phyloP scores from a whole-genome alignment of 176 grass and related monocot species.

The Zoysia pacifica region DNA sequence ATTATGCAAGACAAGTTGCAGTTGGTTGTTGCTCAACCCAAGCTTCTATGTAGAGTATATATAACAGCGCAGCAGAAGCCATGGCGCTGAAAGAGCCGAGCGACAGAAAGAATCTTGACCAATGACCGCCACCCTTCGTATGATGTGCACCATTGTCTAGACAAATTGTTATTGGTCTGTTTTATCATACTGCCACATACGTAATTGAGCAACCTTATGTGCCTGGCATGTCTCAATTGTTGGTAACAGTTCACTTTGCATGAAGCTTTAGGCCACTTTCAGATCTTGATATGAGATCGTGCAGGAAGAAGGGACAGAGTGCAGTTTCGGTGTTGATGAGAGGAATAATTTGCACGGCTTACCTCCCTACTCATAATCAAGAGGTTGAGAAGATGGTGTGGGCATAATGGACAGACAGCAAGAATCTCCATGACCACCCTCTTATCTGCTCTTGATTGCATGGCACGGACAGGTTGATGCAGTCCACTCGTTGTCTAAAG shows the following conservation, averaged over 20 bases:
- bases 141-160: neutral
- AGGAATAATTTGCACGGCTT: constrained; percentile 9
- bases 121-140: constrained; percentile 18
- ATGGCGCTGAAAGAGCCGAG: constrained; percentile 4
- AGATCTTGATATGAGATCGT: constrained; percentile 13
- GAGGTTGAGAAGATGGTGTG: constrained; percentile 13
- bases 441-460: constrained; percentile 31
- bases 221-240: constrained; percentile 39
- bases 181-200: constrained; percentile 11
- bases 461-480: constrained; percentile 1
- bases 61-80: constrained; percentile 15
- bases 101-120: constrained; percentile 40
- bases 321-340: constrained; percentile 4
- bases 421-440: constrained; percentile 29
- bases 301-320: constrained; percentile 20
- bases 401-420: constrained; percentile 24
- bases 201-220: neutral
- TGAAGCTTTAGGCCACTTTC: constrained; percentile 10
- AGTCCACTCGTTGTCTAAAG: neutral
- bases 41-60: constrained; percentile 18
- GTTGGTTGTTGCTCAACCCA: constrained; percentile 32
- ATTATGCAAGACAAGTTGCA: constrained; percentile 18
- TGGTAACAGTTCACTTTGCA: constrained; percentile 34
- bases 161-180: constrained; percentile 13
- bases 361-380: constrained; percentile 23